Conservation (phyloP, 2,329 filamentous ascomycete species). For the Botryosphaeria dothidea region DNA sequence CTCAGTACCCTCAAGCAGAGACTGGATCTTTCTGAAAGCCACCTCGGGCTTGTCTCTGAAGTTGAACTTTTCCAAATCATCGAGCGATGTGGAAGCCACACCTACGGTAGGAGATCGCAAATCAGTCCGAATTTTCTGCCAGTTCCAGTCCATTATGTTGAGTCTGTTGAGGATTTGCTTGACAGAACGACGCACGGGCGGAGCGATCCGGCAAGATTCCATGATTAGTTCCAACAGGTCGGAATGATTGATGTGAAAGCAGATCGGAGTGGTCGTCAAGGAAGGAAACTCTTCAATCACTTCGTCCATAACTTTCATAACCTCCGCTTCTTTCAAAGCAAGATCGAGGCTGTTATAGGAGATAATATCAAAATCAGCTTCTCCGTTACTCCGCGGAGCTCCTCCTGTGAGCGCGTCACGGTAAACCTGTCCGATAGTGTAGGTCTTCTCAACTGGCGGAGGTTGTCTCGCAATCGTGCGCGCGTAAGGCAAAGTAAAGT, state of each 20-base stretch:
- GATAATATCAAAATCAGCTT: conserved; percentile 97
- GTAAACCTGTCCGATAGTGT: conserved; percentile 85
- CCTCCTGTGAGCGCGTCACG: conserved; percentile 76
- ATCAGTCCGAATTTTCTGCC: conserved; percentile 80
- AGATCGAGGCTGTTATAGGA: conserved; percentile 78
- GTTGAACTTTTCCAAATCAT: conserved; percentile 88
- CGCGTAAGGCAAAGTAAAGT: conserved; percentile 86
- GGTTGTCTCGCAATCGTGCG: conserved; percentile 74
- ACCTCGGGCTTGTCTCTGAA: conserved; percentile 78
- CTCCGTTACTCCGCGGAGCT: conserved; percentile 78
- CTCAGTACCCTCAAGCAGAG: conserved; percentile 56
- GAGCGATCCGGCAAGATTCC: conserved; percentile 79
- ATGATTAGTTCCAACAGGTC: conserved; percentile 86
- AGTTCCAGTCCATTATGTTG: conserved; percentile 77
- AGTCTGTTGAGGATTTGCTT: conserved; percentile 86
- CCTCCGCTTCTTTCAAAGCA: conserved; percentile 87
- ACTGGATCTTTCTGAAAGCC: conserved; percentile 64
- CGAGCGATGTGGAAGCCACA: conserved; percentile 83
- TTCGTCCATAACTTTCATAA: conserved; percentile 92
- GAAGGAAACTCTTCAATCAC: conserved; percentile 79
- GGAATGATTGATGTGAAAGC: conserved; percentile 87
- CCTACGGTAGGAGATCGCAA: conserved; percentile 79
- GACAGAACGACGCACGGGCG: conserved; percentile 66
- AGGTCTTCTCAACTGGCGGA: conserved; percentile 70
- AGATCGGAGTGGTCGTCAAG: conserved; percentile 71